Evolutionary conservation across 2,329 filamentous ascomycete genomes (phyloP).

Genomic region (Stemphylium beticola): DNA sequence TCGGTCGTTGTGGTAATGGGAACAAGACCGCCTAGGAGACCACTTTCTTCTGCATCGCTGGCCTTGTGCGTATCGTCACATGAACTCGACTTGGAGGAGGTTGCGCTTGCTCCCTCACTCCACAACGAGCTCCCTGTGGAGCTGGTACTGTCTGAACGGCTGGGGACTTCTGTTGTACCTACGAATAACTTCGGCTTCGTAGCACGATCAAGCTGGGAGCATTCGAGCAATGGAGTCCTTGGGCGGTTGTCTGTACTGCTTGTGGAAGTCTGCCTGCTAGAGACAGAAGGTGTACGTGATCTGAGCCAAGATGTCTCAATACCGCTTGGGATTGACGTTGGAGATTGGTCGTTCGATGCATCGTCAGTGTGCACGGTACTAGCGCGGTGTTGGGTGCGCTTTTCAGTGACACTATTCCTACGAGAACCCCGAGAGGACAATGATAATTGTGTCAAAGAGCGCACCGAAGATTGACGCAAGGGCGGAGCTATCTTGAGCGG

Average conservation of each 20-base stretch:
- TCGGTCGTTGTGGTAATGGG: slow-evolving; percentile 20
- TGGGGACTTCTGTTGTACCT: slow-evolving; percentile 14
- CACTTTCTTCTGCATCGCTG: slow-evolving; percentile 30
- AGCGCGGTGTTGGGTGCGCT: slow-evolving; percentile 39
- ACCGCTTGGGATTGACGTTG: slow-evolving; percentile 18
- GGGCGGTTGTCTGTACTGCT: slow-evolving; percentile 17
- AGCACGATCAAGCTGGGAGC: slow-evolving; percentile 26
- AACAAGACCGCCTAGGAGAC: slow-evolving; percentile 39
- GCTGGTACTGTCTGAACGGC: slow-evolving; percentile 37
- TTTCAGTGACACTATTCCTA: slow-evolving; percentile 36
- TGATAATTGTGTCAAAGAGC: slow-evolving; percentile 39
- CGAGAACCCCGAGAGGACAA: slow-evolving; percentile 37
- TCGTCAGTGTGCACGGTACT: slow-evolving; percentile 50
- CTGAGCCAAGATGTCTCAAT: slow-evolving; percentile 30
- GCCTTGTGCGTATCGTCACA: slow-evolving; percentile 22
- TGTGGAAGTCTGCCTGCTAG: slow-evolving; percentile 17
- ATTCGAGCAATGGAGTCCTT: slow-evolving; percentile 33
- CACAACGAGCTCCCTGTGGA: slow-evolving; percentile 35
- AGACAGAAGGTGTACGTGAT: slow-evolving; percentile 20
- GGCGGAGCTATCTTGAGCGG: slow-evolving; percentile 35
- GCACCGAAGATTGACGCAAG: slow-evolving; percentile 44
- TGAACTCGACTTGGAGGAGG: slow-evolving; percentile 40
- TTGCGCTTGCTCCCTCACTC: slow-evolving; percentile 38
- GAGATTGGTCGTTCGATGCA: slow-evolving; percentile 35
- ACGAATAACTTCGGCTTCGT: background rate